Conservation (phyloP, 2,329 filamentous ascomycete species). For the Xylariaceae sp. region DNA sequence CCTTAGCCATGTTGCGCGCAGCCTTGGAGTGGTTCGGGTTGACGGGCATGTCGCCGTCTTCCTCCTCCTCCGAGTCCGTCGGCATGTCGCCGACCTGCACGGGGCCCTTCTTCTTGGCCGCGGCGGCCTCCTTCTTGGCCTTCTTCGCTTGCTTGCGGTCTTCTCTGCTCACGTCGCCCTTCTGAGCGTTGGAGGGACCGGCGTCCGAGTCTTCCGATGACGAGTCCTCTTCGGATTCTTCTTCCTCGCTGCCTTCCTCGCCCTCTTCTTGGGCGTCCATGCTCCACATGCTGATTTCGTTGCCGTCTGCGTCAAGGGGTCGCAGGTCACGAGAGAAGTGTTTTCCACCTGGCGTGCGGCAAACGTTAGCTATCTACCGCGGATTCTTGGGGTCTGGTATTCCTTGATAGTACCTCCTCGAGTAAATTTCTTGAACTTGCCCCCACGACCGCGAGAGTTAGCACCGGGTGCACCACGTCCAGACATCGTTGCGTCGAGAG, state of each 20-base stretch:
- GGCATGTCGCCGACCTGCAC: constrained; percentile 87
- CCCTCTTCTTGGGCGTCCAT: constrained; percentile 56
- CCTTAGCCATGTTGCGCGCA: constrained; percentile 60
- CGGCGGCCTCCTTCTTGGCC: constrained; percentile 87
- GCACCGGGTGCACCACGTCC: constrained; percentile 46
- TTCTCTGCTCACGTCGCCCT: constrained; percentile 73
- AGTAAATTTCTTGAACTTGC: constrained; percentile 93
- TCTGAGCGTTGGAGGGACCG: constrained; percentile 42
- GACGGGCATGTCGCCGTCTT: constrained; percentile 70
- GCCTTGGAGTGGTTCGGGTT: constrained; percentile 93
- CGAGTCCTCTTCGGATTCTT: constrained; percentile 43
- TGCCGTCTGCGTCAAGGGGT: constrained; percentile 86
- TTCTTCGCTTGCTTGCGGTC: constrained; percentile 86
- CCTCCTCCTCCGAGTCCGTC: constrained; percentile 62
- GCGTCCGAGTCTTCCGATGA: constrained; percentile 41
- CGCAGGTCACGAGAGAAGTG: constrained; percentile 91
- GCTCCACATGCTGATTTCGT: constrained; percentile 86
- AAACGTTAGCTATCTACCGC: constrained; percentile 13
- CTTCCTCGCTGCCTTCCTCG: constrained; percentile 54
- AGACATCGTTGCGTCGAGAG: constrained; percentile 43
- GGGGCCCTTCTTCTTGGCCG: constrained; percentile 71
- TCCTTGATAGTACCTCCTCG: constrained; percentile 72
- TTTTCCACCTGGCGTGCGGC: constrained; percentile 71
- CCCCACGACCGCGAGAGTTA: constrained; percentile 75
- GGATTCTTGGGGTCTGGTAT: neutral